Percentiles rank a stretch among this genome's conserved stretches.
Conservation (phyloP, 2,329 filamentous ascomycete genomes). For the Clonostachys chloroleuca region DNA sequence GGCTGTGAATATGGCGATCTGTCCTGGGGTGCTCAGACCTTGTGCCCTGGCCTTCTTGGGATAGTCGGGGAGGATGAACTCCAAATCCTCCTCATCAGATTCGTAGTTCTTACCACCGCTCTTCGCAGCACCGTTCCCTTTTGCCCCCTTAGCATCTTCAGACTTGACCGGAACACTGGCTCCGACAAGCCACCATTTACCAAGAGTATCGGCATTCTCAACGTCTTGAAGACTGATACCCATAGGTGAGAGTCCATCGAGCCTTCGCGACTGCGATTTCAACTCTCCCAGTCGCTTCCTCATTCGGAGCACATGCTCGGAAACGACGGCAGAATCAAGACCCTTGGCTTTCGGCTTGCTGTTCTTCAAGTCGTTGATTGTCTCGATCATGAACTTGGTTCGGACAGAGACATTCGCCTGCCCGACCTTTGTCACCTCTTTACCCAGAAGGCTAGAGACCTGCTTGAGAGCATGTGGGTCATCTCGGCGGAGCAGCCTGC, state of each 20-base stretch:
- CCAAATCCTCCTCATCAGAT: conserved; percentile 38
- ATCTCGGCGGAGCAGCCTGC: conserved; percentile 79
- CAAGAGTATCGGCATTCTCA: conserved; percentile 75
- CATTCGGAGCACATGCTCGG: conserved; percentile 83
- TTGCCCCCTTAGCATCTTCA: neutral
- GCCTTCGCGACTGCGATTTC: conserved; percentile 49
- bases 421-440: conserved; percentile 62
- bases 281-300: conserved; percentile 81
- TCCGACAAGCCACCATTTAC: conserved; percentile 98
- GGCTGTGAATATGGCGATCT: conserved; percentile 87
- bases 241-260: conserved; percentile 76
- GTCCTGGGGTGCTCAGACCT: conserved; percentile 81
- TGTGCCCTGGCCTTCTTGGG: conserved; percentile 70
- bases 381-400: conserved; percentile 97
- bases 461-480: conserved; percentile 86
- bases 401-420: conserved; percentile 74
- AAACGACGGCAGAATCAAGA: conserved; percentile 65
- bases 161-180: conserved; percentile 70
- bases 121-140: neutral
- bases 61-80: conserved; percentile 60
- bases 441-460: conserved; percentile 76
- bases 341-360: conserved; percentile 79
- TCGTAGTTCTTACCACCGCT: conserved; percentile 15
- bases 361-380: conserved; percentile 90
- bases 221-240: conserved; percentile 80